Conservation (phyloP, 805 yeast genomes). For the Candida koratica region DNA sequence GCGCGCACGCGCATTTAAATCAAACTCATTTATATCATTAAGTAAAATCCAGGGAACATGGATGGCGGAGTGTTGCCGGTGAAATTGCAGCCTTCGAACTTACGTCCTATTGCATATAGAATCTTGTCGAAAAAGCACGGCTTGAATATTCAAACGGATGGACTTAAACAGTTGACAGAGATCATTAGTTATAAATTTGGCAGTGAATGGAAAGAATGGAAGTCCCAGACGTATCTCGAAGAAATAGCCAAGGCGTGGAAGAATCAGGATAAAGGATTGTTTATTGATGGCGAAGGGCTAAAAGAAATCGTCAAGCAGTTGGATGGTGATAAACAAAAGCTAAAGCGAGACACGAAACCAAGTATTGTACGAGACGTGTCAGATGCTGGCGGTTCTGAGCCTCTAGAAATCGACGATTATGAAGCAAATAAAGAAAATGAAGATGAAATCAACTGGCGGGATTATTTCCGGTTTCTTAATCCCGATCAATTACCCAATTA, state of each 20-base stretch:
- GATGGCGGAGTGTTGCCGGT: constrained; percentile 53
- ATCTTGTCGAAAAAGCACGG: constrained; percentile 90
- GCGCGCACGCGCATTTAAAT: no score
- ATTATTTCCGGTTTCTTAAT: constrained; percentile 63
- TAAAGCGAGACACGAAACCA: constrained; percentile 14
- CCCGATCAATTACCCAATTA: constrained; percentile 63
- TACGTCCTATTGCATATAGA: constrained; percentile 89
- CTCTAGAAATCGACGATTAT: constrained; percentile 8
- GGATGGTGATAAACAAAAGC: constrained; percentile 17
- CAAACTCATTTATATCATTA: no score
- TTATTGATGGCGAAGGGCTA: constrained; percentile 74
- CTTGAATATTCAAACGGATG: constrained; percentile 81
- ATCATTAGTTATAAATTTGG: constrained; percentile 76
- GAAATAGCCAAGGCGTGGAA: constrained; percentile 82
- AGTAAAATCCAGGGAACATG: no score
- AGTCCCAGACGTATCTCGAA: constrained; percentile 64
- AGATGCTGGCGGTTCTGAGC: constrained; percentile 8
- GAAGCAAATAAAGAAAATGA: constrained; percentile 26
- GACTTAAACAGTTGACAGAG: constrained; percentile 68
- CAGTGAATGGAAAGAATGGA: constrained; percentile 74
- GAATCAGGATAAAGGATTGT: constrained; percentile 81
- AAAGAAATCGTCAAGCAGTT: constrained; percentile 59
- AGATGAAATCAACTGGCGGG: constrained; percentile 54
- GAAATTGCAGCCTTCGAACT: constrained; percentile 69
- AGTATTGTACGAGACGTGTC: constrained; percentile 13